Conservation (phyloP, 2,329 filamentous ascomycete species). For the Gremmenia infestans region DNA sequence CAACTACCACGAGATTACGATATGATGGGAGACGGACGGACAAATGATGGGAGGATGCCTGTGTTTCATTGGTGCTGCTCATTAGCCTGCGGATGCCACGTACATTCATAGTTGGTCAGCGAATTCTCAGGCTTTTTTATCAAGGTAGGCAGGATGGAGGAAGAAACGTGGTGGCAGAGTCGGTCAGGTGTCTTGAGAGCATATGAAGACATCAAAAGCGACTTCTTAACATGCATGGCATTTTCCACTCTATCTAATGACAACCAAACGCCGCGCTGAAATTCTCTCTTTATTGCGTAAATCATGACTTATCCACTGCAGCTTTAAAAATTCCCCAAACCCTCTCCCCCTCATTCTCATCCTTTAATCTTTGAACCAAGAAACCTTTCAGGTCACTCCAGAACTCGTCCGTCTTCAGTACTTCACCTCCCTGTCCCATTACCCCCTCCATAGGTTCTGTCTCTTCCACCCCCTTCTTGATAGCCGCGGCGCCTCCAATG, state of each 20-base stretch:
- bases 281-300: not conserved
- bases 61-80: slow-evolving; percentile 28
- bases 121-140: slow-evolving; percentile 11
- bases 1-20: not conserved
- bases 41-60: slow-evolving; percentile 5
- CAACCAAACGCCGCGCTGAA: slow-evolving; percentile 20
- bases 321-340: slow-evolving; percentile 63
- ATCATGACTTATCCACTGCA: slow-evolving; percentile 39
- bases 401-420: slow-evolving; percentile 68
- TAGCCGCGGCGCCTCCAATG: slow-evolving; percentile 61
- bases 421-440: slow-evolving; percentile 46
- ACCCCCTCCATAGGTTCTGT: slow-evolving; percentile 41
- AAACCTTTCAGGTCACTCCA: slow-evolving; percentile 84
- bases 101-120: slow-evolving; percentile 17
- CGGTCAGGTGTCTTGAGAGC: not conserved
- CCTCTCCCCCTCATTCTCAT: slow-evolving; percentile 60
- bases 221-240: slow-evolving; percentile 14
- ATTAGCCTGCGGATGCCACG: slow-evolving; percentile 23
- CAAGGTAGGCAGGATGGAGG: slow-evolving; percentile 2
- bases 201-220: slow-evolving; percentile 25
- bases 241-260: slow-evolving; percentile 5
- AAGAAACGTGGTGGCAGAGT: not conserved
- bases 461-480: slow-evolving; percentile 34
- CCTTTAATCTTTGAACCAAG: slow-evolving; percentile 71
- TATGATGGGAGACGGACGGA: not conserved